phyloP scores from a whole-genome alignment of 495 filamentous ascomycete genomes.

The Patellaria atrata region DNA sequence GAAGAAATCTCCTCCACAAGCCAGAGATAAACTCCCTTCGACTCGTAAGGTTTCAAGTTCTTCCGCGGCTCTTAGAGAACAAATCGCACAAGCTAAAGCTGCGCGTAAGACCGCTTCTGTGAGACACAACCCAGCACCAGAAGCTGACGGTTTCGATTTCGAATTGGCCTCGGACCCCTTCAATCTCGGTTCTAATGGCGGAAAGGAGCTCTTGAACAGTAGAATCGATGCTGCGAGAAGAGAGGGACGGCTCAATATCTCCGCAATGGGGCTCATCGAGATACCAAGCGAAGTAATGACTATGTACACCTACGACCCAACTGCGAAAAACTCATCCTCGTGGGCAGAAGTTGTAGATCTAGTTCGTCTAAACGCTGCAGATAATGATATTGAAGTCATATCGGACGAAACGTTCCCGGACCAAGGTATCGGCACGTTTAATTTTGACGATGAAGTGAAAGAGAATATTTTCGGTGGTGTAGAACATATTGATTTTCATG shows the following conservation, averaged over 20 bases:
- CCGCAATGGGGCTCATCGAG: constrained; percentile 63
- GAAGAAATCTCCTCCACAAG: constrained; percentile 2
- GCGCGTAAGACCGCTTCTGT: constrained; percentile 49
- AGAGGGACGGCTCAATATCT: constrained; percentile 79
- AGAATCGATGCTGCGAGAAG: constrained; percentile 61
- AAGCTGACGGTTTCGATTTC: constrained; percentile 29
- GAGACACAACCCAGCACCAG: constrained; percentile 19
- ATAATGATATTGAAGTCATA: constrained; percentile 74
- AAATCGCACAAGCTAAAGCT: constrained; percentile 87
- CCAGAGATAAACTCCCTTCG: constrained; percentile 10
- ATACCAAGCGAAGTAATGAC: constrained; percentile 73
- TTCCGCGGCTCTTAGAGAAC: constrained; percentile 70
- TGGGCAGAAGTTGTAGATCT: constrained; percentile 95
- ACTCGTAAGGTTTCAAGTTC: constrained; percentile 43
- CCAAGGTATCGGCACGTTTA: constrained; percentile 33
- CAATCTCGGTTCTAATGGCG: constrained; percentile 22
- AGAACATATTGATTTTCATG: constrained; percentile 71
- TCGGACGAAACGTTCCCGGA: constrained; percentile 66
- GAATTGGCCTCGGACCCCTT: constrained; percentile 26
- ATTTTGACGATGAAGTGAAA: constrained; percentile 42
- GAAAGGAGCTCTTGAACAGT: constrained; percentile 49
- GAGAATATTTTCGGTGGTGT: constrained; percentile 73
- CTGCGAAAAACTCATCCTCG: constrained; percentile 32
- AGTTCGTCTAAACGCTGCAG: constrained; percentile 73
- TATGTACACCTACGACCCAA: constrained; percentile 61